Base-by-base conservation (phyloP, 352 stramenopile genomes). In the Phytophthora megakarya region DNA sequence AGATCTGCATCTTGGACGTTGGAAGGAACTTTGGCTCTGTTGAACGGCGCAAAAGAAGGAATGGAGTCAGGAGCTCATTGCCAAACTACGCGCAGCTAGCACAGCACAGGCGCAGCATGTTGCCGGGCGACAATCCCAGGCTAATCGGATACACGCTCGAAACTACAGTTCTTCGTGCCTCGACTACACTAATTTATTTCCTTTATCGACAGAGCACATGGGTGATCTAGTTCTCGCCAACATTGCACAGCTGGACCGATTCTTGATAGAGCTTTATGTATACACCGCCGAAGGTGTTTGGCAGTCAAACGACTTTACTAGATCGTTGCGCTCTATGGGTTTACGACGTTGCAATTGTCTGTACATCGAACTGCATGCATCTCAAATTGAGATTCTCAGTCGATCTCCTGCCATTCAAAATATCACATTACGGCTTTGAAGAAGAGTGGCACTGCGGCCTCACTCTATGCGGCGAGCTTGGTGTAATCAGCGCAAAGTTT, bases 1-100 rank as follows among this genome's bases (percentile, higher is more conserved):
- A 72, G 40, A 30, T 73, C 51, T 73, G 70, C 66, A 67, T 81
- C 15, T 49, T 40, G 35, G 4, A 8, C 1, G 33, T 30, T 32
- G 26, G 25, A 19, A 43, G n/a, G 19, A 3, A n/a, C 22, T 13
- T 4, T 3, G 23, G 44, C 6, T 21, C 25, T 39, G 38, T 12
- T 35, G 30, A 8, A 35, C 16, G 16, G 28, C 55, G 44, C 44
- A 56, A 42, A 56, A 53, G 38, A 23, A 32, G 30, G 55, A 54
- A 53, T 62, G 42, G 4, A 3, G 12, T 13, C 18, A 15, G n/a
- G 35, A 9, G 35, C 19, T 40, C n/a, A n/a, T n/a, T n/a, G n/a
- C n/a, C n/a, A n/a, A n/a, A n/a, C n/a, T n/a, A n/a, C n/a, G n/a
- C n/a, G n/a, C n/a, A n/a, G n/a, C n/a, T n/a, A n/a, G n/a, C n/a